phyloP scores from a whole-genome alignment of 2,329 filamentous ascomycete genomes.

The Penicillium thymicola region DNA sequence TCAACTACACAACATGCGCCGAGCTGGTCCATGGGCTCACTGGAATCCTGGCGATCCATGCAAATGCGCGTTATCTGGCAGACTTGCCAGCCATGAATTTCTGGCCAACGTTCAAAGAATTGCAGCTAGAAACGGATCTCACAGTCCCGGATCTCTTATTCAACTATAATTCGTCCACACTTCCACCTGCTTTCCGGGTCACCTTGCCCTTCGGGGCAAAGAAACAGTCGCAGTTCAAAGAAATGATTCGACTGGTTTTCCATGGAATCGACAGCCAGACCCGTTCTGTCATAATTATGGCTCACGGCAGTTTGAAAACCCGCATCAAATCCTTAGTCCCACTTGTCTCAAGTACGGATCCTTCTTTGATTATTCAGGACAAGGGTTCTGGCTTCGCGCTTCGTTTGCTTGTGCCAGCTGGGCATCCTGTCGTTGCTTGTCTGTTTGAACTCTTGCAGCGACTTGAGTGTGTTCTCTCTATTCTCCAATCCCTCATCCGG shows the following conservation, averaged over 20 bases:
- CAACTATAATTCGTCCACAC: constrained; percentile 29
- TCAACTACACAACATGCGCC: constrained; percentile 31
- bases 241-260: constrained; percentile 39
- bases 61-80: constrained; percentile 35
- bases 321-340: constrained; percentile 26
- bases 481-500: constrained; percentile 33
- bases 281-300: constrained; percentile 35
- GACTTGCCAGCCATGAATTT: constrained; percentile 29
- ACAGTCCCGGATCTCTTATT: constrained; percentile 37
- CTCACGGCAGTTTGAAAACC: constrained; percentile 33
- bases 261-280: constrained; percentile 36
- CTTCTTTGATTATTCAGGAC: constrained; percentile 33
- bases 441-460: constrained; percentile 39
- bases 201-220: constrained; percentile 25
- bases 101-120: constrained; percentile 28
- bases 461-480: constrained; percentile 37
- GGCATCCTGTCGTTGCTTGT: constrained; percentile 33
- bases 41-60: constrained; percentile 38
- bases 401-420: constrained; percentile 36
- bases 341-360: constrained; percentile 29
- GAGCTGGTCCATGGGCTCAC: constrained; percentile 36
- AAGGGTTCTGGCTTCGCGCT: constrained; percentile 38
- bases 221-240: constrained; percentile 30
- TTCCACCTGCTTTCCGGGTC: constrained; percentile 33
- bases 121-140: constrained; percentile 31